phyloP scores from a whole-genome alignment of 441 rosid species.

The Pelargonium citronellum region DNA sequence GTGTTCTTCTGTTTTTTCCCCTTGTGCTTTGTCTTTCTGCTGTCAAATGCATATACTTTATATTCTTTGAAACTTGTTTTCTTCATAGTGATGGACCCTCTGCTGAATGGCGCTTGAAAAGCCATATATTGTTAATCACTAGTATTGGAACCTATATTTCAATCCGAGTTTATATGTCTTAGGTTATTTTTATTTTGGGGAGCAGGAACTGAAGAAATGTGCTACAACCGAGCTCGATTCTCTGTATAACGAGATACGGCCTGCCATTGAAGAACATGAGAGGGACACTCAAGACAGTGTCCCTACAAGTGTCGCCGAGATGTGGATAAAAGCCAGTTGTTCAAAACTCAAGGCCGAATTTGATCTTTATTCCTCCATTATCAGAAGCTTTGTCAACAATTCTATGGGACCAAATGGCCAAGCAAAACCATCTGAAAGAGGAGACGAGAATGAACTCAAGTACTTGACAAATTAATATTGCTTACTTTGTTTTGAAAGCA shows the following conservation, averaged over 20 bases:
- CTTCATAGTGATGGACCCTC: no score
- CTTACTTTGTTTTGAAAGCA: no score
- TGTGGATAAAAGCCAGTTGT: constrained; percentile 87
- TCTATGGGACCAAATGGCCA: no score
- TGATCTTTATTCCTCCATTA: constrained; percentile 63
- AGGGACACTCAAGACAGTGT: constrained; percentile 87
- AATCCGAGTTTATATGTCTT: no score
- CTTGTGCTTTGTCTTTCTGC: no score
- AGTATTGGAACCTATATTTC: no score
- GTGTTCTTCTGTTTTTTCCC: no score
- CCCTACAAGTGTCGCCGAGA: constrained; percentile 88
- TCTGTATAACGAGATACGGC: constrained; percentile 70
- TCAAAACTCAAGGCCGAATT: constrained; percentile 71
- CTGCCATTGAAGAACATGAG: constrained; percentile 87
- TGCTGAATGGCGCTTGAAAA: no score
- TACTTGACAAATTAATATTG: constrained; percentile 17
- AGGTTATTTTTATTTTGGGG: not conserved
- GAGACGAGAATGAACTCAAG: constrained; percentile 29
- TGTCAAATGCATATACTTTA: no score
- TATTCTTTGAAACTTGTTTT: no score
- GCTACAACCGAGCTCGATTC: constrained; percentile 48
- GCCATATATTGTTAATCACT: no score
- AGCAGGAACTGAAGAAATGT: constrained; percentile 64
- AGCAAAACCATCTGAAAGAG: constrained; percentile 20
- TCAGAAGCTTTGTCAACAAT: constrained; percentile 52